Conservation (phyloP, 2,329 filamentous ascomycete genomes). For the Talaromyces piceae region DNA sequence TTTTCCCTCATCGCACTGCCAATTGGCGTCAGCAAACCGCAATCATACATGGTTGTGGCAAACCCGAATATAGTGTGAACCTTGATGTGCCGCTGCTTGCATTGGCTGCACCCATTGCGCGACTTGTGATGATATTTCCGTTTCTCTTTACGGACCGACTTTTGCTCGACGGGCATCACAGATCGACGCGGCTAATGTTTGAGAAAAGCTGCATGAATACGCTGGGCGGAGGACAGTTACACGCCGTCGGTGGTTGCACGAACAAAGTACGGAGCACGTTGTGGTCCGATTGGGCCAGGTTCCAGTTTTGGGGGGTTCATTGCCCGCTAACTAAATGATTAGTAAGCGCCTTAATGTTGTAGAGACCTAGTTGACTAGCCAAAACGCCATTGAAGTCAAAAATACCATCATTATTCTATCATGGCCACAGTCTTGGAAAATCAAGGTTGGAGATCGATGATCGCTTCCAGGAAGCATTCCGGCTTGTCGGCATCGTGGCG, state of each 20-base stretch:
- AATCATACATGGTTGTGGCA: neutral
- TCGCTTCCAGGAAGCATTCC: no score
- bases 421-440: no score
- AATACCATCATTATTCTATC: no score
- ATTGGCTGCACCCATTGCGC: slow-evolving; percentile 13
- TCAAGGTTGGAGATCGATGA: no score
- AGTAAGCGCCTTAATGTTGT: neutral
- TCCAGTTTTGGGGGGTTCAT: no score
- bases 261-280: no score
- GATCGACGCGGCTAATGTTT: neutral
- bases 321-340: no score
- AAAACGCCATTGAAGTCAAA: no score
- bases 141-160: slow-evolving; percentile 3
- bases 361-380: no score
- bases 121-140: slow-evolving; percentile 13
- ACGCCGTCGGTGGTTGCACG: neutral
- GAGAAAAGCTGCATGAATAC: neutral
- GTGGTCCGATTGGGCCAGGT: neutral
- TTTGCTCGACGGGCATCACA: neutral
- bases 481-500: no score
- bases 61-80: slow-evolving; percentile 3
- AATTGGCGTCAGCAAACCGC: neutral
- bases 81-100: slow-evolving; percentile 14
- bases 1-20: slow-evolving; percentile 11
- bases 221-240: neutral